A percentile compares a stretch with the other conserved stretches of the same genome.
phyloP scores from a whole-genome alignment of 495 filamentous ascomycete species.

The Hypoxylon lienhwacheense region DNA sequence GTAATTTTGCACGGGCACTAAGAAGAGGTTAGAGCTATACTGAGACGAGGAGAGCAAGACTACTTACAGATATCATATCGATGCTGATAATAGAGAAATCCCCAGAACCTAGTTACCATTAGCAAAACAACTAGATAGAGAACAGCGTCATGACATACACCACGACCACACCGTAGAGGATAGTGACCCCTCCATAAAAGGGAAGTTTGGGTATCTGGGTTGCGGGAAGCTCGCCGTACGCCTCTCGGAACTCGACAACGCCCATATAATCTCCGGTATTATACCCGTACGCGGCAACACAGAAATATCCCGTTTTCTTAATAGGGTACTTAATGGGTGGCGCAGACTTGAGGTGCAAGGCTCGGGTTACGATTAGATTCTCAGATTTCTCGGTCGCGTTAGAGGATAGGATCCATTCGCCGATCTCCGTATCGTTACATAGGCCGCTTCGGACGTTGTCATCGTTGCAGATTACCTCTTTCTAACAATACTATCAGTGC shows the following conservation, averaged over 20 bases:
- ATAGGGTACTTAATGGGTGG: constrained; percentile 76
- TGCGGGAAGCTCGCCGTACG: constrained; percentile 93
- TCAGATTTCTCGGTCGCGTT: constrained; percentile 70
- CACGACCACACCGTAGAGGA: constrained; percentile 87
- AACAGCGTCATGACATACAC: constrained; percentile 51
- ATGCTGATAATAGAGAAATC: constrained; percentile 93
- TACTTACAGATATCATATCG: constrained; percentile 80
- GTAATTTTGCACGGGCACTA: constrained; percentile 98
- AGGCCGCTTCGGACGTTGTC: constrained; percentile 63
- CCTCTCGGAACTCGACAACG: constrained; percentile 88
- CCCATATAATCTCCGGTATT: constrained; percentile 68
- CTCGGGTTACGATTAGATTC: constrained; percentile 72
- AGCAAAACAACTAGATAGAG: constrained; percentile 1
- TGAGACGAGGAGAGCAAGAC: neutral
- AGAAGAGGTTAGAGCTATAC: constrained; percentile 39
- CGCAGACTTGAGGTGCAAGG: constrained; percentile 78
- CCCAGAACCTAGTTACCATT: constrained; percentile 67
- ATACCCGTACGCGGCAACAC: constrained; percentile 75
- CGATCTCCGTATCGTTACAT: constrained; percentile 74
- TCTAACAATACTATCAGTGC: constrained; percentile 44
- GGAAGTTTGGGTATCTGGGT: constrained; percentile 96
- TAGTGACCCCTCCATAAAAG: constrained; percentile 94
- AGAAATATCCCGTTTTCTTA: constrained; percentile 92
- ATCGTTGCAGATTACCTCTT: constrained; percentile 75
- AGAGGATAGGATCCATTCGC: constrained; percentile 78